phyloP scores from a whole-genome alignment of 2,329 filamentous ascomycete genomes.

The Phialophora macrospora region DNA sequence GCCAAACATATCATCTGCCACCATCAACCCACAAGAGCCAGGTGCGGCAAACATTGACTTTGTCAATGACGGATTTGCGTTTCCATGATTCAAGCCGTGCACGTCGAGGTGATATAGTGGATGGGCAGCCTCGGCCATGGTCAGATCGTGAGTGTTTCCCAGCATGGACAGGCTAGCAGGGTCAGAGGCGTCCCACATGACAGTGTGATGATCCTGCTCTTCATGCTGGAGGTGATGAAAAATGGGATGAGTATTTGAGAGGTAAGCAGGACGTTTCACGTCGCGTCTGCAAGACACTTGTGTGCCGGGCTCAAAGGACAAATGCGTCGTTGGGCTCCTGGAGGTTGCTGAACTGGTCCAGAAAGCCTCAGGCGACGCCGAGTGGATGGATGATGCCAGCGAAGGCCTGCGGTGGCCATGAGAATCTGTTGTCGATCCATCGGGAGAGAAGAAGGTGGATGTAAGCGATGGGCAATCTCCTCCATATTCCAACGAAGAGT shows the following conservation, averaged over 20 bases:
- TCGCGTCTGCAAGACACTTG: slow-evolving; percentile 24
- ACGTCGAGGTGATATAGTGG: slow-evolving; percentile 10
- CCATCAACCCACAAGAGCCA: slow-evolving; percentile 5
- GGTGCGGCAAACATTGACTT: slow-evolving; percentile 33
- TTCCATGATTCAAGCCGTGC: slow-evolving; percentile 14
- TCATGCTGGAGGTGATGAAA: slow-evolving; percentile 27
- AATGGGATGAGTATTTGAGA: slow-evolving; percentile 21
- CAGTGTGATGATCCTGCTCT: slow-evolving; percentile 16
- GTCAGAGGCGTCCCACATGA: slow-evolving; percentile 21
- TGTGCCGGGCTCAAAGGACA: slow-evolving; percentile 21
- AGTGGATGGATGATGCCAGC: slow-evolving; percentile 29
- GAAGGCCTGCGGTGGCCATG: slow-evolving; percentile 30
- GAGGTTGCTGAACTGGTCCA: slow-evolving; percentile 31
- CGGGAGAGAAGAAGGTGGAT: slow-evolving; percentile 35
- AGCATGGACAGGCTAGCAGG: slow-evolving; percentile 18
- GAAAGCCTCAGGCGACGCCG: slow-evolving; percentile 31
- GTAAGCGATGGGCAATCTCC: slow-evolving; percentile 33
- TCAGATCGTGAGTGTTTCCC: slow-evolving; percentile 16
- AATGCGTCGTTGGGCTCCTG: slow-evolving; percentile 32
- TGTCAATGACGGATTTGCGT: slow-evolving; percentile 35
- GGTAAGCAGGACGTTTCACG: slow-evolving; percentile 26
- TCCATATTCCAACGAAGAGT: slow-evolving; percentile 25
- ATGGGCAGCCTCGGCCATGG: slow-evolving; percentile 13
- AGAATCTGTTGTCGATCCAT: slow-evolving; percentile 23
- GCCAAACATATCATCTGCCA: slow-evolving; percentile 22